These are phyloP conservation scores for Closterium sp. DNA, from an alignment of 139 green algal genomes.

Conservation along the genomic window DNA sequence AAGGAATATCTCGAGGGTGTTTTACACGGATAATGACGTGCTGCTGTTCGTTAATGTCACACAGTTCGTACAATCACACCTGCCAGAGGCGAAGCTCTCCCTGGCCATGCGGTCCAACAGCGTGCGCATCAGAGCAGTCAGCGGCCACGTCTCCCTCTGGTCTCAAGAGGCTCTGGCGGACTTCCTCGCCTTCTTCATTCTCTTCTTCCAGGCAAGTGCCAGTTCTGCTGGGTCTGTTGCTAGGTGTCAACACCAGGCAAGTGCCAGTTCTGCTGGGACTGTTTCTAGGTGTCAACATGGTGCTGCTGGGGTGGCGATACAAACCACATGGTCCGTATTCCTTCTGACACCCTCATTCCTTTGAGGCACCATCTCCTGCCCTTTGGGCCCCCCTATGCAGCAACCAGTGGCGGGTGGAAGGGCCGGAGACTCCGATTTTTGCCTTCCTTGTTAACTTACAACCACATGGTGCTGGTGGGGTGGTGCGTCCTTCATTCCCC, in stretches of 20 bases:
- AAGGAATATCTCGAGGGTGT: neutral
- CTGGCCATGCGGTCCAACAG: neutral
- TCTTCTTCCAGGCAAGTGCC: slow-evolving; percentile 1
- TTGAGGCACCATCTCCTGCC: no score
- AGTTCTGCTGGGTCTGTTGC: neutral
- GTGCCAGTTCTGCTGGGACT: no score
- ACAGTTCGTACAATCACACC: neutral
- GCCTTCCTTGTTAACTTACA: neutral
- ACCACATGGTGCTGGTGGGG: neutral
- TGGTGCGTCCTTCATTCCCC: neutral
- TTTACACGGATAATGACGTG: neutral
- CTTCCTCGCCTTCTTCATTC: slow-evolving; percentile 9
- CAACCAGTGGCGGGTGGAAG: no score
- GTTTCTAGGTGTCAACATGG: no score
- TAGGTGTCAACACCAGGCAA: neutral
- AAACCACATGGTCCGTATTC: no score
- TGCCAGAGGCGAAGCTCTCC: neutral
- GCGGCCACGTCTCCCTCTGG: slow-evolving; percentile 16
- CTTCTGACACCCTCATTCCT: no score
- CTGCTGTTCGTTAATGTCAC: neutral
- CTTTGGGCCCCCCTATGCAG: no score
- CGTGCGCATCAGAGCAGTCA: slow-evolving; percentile 6
- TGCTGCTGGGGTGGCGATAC: no score
- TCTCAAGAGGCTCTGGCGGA: neutral
- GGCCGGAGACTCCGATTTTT: no score